phyloP scores from a whole-genome alignment of 257 asterid genomes.

The Cinchona pubescens region DNA sequence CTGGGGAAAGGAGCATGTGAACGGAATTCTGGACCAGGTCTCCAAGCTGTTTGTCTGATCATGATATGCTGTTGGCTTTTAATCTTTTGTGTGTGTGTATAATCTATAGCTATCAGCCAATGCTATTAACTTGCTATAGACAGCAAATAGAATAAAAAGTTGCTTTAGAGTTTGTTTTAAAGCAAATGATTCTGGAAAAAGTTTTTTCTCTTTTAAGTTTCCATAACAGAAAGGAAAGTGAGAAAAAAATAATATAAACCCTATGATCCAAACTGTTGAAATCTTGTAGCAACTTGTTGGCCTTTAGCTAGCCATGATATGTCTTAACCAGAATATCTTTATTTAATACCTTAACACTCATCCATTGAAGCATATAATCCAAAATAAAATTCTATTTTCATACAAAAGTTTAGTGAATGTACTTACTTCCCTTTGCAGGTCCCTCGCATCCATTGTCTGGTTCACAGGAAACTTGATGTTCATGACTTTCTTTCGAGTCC shows the following conservation, averaged over 20 bases:
- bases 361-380: not conserved
- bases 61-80: not conserved
- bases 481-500: slow-evolving; percentile 54
- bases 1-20: not conserved
- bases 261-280: not conserved
- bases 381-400: not conserved
- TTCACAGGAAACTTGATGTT: slow-evolving; percentile 61
- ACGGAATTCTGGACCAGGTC: not conserved
- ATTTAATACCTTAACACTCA: not conserved
- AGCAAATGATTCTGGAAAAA: not conserved
- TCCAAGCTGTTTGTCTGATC: not conserved
- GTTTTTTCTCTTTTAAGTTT: not conserved
- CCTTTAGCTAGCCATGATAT: not conserved
- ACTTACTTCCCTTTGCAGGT: slow-evolving; percentile 43
- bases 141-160: not conserved
- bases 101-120: not conserved
- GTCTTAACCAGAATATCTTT: not conserved
- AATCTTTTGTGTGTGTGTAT: too few species aligned
- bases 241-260: not conserved
- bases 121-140: not conserved
- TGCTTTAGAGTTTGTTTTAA: not conserved
- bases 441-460: slow-evolving; percentile 81
- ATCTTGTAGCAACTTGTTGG: not conserved
- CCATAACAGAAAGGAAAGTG: not conserved
- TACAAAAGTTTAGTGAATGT: not conserved